These are phyloP conservation scores for Pelagomonas calceolata DNA, from an alignment of 108 stramenopile species.

Conservation along the genomic window DNA sequence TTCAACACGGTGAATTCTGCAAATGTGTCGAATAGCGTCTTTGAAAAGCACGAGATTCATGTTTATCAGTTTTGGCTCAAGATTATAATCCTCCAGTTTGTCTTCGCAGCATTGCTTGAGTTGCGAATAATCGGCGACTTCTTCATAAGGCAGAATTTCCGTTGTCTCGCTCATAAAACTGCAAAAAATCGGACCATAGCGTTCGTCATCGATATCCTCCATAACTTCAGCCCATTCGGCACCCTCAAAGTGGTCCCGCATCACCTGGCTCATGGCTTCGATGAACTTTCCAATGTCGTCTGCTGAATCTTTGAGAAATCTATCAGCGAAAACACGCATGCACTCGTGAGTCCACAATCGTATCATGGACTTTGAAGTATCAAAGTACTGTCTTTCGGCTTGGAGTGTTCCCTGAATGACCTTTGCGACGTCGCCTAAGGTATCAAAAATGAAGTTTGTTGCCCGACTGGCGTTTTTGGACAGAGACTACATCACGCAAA, in stretches of 20 bases:
- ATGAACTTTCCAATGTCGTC: conserved; percentile 32
- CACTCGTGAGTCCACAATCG: conserved; percentile 51
- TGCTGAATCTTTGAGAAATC: conserved; percentile 29
- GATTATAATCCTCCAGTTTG: conserved; percentile 54
- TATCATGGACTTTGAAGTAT: conserved; percentile 30
- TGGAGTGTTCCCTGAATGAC: conserved; percentile 45
- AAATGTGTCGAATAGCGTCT: conserved; percentile 47
- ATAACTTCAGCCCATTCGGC: conserved; percentile 21
- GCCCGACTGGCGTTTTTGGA: too few relatives aligned
- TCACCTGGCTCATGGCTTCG: conserved; percentile 20
- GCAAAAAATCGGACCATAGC: conserved; percentile 26
- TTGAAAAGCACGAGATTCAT: conserved; percentile 54
- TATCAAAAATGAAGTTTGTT: conserved; percentile 16
- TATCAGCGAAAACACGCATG: conserved; percentile 48
- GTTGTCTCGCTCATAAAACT: conserved; percentile 18
- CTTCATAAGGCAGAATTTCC: conserved; percentile 21
- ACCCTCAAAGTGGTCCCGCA: conserved; percentile 24
- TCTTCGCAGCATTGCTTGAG: conserved; percentile 29
- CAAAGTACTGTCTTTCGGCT: conserved; percentile 15
- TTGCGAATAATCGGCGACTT: conserved; percentile 16
- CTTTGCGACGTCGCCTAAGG: conserved; percentile 46
- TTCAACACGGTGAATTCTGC: conserved; percentile 46
- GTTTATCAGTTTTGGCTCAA: conserved; percentile 45
- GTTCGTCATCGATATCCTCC: conserved; percentile 10
- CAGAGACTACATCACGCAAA: too few relatives aligned